phyloP scores from a whole-genome alignment of 1,139 yeast genomes.

The Nakaseomyces kungkrabaensis region DNA sequence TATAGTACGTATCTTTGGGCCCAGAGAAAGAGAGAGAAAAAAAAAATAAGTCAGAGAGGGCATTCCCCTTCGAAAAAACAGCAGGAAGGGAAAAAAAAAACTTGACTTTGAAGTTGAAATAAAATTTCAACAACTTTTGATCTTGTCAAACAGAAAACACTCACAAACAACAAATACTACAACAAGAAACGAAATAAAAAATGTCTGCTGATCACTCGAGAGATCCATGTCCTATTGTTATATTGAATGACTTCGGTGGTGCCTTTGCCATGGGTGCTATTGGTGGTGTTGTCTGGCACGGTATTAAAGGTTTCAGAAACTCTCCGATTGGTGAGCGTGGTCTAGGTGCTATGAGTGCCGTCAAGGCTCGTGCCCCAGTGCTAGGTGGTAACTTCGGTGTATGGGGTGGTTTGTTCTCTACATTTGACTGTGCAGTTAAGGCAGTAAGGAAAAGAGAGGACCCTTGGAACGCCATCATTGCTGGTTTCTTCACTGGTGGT shows the following conservation, averaged over 20 bases:
- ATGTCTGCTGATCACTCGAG: conserved; percentile 96
- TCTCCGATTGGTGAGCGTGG: conserved; percentile 95
- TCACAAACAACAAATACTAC: not conserved
- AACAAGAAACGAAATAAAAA: not conserved
- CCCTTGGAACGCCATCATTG: conserved; percentile 96
- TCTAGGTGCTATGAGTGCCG: conserved; percentile 78
- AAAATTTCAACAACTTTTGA: no score
- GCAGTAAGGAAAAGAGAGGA: conserved; percentile 96
- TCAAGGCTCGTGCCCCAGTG: conserved; percentile 94
- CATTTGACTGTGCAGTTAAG: conserved; percentile 91
- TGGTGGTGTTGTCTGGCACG: conserved; percentile 99
- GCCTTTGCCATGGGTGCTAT: conserved; percentile 98
- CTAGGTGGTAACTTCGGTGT: conserved; percentile 99
- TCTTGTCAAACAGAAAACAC: no score
- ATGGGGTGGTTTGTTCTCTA: conserved; percentile 98
- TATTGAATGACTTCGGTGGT: conserved; percentile 94
- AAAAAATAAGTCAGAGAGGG: no score
- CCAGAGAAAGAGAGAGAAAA: no score
- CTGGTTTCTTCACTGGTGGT: conserved; percentile 98
- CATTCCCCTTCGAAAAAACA: no score
- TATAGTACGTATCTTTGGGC: no score
- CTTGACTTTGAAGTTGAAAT: no score
- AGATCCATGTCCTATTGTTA: conserved; percentile 98
- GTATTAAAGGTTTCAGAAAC: conserved; percentile 96
- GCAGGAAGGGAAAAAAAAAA: no score